Evolutionary conservation across 352 stramenopile genomes (phyloP).

Genomic region (Globisporangium paddicum): DNA sequence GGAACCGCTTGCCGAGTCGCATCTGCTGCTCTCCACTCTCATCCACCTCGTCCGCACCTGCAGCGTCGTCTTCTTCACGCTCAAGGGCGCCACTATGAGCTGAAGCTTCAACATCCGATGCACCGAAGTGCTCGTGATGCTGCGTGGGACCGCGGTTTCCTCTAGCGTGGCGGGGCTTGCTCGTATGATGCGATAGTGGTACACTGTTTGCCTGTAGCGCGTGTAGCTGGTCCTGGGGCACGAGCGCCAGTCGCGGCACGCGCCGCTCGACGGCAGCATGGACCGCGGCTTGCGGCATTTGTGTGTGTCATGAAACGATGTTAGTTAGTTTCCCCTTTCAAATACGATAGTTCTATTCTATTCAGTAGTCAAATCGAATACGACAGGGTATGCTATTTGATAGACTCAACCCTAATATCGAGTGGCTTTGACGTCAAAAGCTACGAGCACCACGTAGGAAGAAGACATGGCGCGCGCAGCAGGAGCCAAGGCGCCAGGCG

Average conservation of each 20-base stretch:
- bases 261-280: constrained; percentile 21
- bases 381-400: background rate
- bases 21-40: constrained; percentile 15
- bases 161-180: background rate
- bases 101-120: background rate
- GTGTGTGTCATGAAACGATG: background rate
- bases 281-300: constrained; percentile 1
- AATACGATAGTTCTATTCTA: background rate
- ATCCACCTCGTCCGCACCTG: background rate
- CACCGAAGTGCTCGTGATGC: background rate
- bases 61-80: background rate
- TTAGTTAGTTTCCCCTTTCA: background rate
- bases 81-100: background rate
- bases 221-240: constrained; percentile 33
- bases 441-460: background rate
- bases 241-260: constrained; percentile 41
- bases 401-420: background rate
- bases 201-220: background rate
- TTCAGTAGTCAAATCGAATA: background rate
- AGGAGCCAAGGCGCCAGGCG: constrained; percentile 11
- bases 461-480: constrained; percentile 20
- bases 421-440: background rate
- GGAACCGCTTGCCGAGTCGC: constrained; percentile 48
- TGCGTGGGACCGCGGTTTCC: background rate
- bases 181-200: constrained; percentile 5